Evolutionary conservation across 1,284 basidiomycete genomes (phyloP).

Genomic region (Cutaneotrichosporon sp.): DNA sequence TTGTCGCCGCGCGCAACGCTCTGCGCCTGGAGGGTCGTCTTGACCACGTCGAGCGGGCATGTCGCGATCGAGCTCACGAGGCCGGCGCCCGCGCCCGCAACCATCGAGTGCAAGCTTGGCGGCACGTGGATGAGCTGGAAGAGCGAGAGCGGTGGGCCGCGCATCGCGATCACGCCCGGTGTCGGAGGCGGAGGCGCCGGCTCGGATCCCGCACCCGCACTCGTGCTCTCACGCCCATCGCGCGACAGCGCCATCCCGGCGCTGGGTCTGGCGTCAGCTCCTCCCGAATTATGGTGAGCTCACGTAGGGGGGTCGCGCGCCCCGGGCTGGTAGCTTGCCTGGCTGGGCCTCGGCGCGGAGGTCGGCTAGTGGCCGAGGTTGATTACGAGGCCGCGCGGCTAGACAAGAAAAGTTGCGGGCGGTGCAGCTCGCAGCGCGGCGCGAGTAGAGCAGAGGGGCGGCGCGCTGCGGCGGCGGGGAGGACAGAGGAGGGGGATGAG

Average conservation of each 20-base stretch:
- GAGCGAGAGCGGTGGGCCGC: background rate
- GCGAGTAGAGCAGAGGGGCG: background rate
- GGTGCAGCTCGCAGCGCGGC: slow-evolving; percentile 8
- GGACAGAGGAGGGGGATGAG: background rate
- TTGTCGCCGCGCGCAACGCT: slow-evolving; percentile 64
- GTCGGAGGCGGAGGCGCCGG: background rate
- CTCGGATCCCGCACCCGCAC: slow-evolving; percentile 22
- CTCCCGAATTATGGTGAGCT: background rate
- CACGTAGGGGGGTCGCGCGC: slow-evolving; percentile 7
- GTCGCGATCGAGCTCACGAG: slow-evolving; percentile 91
- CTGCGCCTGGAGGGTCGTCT: slow-evolving; percentile 95
- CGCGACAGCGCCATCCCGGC: slow-evolving; percentile 28
- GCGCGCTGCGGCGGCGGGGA: slow-evolving; percentile 5
- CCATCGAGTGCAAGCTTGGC: slow-evolving; percentile 51
- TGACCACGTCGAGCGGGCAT: slow-evolving; percentile 95
- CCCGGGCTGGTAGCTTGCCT: background rate
- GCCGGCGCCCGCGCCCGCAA: slow-evolving; percentile 64
- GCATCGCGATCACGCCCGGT: slow-evolving; percentile 6
- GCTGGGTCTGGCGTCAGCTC: slow-evolving; percentile 3
- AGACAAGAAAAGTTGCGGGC: background rate
- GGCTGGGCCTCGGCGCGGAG: background rate
- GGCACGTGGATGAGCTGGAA: slow-evolving; percentile 29
- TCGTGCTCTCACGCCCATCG: slow-evolving; percentile 37
- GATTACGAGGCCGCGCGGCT: background rate
- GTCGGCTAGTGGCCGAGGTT: background rate